These are phyloP conservation scores for Capsicum baccatum DNA, from an alignment of 257 asterid genomes.

Conservation along the genomic window DNA sequence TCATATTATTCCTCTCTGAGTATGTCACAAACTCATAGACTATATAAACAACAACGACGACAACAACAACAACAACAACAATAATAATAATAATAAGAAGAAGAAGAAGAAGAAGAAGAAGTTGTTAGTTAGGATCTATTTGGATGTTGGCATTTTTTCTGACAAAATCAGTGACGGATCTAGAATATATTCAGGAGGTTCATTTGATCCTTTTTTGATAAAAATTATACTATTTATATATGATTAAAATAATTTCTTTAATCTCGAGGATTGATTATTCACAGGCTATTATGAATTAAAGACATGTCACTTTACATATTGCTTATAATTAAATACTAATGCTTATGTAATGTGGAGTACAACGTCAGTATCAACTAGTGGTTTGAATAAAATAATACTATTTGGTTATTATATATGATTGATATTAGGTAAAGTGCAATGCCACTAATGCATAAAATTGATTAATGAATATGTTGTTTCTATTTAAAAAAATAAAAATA, in stretches of 20 bases:
- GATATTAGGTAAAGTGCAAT: constrained; percentile 19
- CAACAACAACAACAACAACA: background rate
- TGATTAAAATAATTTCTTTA: background rate
- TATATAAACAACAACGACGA: background rate
- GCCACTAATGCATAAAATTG: background rate
- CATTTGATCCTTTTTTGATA: no score
- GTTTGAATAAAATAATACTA: background rate
- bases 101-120: no score
- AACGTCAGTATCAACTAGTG: background rate
- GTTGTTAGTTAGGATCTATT: no score
- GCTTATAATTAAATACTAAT: background rate
- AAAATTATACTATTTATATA: no score
- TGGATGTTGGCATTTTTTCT: no score
- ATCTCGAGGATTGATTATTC: background rate
- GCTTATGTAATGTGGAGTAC: constrained; percentile 2
- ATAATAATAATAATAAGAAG: no score
- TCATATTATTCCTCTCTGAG: background rate
- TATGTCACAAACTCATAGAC: background rate
- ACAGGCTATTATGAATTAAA: background rate
- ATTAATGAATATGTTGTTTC: background rate
- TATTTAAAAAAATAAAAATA: no score
- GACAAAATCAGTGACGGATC: no score
- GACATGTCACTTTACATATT: background rate
- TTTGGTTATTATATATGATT: background rate
- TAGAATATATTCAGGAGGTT: no score